Conservation (phyloP, 2,329 filamentous ascomycete species). For the Arthroderma sp. region DNA sequence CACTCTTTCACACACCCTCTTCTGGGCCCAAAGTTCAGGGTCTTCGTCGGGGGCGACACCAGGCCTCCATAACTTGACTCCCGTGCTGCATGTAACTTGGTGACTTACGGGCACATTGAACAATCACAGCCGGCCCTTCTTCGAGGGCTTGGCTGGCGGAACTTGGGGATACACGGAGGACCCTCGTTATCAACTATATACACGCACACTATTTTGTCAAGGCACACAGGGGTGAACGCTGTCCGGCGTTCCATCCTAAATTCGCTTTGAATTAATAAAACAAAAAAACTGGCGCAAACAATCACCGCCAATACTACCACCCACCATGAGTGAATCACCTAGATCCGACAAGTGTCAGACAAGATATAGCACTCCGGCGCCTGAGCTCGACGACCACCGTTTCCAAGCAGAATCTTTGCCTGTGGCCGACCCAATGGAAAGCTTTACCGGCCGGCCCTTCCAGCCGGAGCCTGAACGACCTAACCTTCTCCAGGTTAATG, state of each 20-base stretch:
- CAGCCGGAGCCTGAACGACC: constrained; percentile 35
- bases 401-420: constrained; percentile 29
- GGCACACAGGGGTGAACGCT: constrained; percentile 8
- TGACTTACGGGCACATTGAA: constrained; percentile 17
- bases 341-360: constrained; percentile 52
- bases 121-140: constrained; percentile 28
- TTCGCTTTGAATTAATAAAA: too few species aligned
- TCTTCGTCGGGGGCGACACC: constrained; percentile 92
- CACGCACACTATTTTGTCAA: constrained; percentile 10
- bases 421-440: constrained; percentile 24
- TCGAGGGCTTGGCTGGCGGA: constrained; percentile 31
- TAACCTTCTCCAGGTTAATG: constrained; percentile 34
- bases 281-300: too few species aligned
- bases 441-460: constrained; percentile 25
- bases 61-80: constrained; percentile 84
- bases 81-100: constrained; percentile 21
- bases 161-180: constrained; percentile 14
- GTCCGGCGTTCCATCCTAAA: constrained; percentile 6
- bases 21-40: constrained; percentile 82
- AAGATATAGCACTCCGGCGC: constrained; percentile 50
- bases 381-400: constrained; percentile 74
- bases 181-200: constrained; percentile 7
- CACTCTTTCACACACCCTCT: constrained; percentile 74
- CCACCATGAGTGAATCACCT: constrained; percentile 39
- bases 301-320: too few species aligned